Percentiles rank a stretch among this genome's conserved stretches.
These are phyloP conservation scores for Agrocybe pediades DNA, from an alignment of 768 basidiomycete species.

Conservation along the genomic window DNA sequence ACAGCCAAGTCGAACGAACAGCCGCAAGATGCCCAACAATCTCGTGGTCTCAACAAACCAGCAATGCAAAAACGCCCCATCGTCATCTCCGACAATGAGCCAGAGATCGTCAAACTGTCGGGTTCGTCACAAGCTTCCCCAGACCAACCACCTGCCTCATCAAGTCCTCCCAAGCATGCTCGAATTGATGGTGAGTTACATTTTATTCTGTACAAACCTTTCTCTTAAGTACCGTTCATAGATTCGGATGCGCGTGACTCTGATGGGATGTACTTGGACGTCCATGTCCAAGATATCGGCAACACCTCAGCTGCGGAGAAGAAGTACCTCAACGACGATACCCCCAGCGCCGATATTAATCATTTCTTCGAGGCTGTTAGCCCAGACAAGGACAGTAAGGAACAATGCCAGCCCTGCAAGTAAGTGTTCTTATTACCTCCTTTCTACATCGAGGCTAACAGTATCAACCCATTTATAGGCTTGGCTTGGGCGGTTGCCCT, in stretches of 20 bases:
- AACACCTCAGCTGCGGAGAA: background rate
- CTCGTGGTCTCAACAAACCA: no score
- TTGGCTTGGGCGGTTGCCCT: background rate
- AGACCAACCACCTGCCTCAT: background rate
- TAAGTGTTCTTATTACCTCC: background rate
- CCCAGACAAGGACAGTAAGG: background rate
- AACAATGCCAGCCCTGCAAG: background rate
- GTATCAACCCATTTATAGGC: background rate
- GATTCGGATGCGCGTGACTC: background rate
- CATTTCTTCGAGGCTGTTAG: background rate
- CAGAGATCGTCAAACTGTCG: no score
- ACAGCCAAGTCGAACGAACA: no score
- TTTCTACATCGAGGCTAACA: no score
- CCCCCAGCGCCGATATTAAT: background rate
- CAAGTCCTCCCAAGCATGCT: background rate
- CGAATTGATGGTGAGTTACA: background rate
- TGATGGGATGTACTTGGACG: constrained; percentile 1
- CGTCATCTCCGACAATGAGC: background rate
- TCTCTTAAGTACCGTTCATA: background rate
- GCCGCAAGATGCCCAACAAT: no score
- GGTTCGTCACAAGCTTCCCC: background rate
- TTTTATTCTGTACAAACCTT: background rate
- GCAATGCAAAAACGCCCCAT: no score
- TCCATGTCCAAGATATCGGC: background rate
- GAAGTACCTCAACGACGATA: background rate